Evolutionary conservation across 2,329 filamentous ascomycete genomes (phyloP), one percentile per base, ranked within the genome.

Genomic region (Cladosporium oxysporum): DNA sequence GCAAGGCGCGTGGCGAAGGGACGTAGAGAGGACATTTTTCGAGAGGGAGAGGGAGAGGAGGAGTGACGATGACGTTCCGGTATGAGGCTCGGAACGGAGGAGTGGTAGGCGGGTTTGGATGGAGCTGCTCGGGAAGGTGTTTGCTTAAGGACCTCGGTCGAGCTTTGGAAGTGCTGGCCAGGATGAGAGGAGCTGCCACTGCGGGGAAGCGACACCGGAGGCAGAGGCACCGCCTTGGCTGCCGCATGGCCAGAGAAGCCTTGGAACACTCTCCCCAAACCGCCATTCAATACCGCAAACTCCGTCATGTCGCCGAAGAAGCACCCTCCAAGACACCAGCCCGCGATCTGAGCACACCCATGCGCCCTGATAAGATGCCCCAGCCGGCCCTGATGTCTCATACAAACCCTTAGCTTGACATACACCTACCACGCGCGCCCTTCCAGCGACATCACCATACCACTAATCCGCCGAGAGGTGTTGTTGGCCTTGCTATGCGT

Each of bases 11-110:
- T 58, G 63, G 61, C 66, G 41, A 68, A 66, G 52, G 66, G 67
- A 49, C 71, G 70, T 12, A 73, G 65, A 47, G 69, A 58, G 66
- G 71, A 71, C 71, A 73, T 73, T 64, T 50, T 67, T n/a, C 14
- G 33, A 49, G 44, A 37, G 33, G n/a, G n/a, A n/a, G 18, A 53
- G 29, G n/a, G n/a, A n/a, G 47, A 53, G 21, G 59, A 55, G 52
- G 59, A 55, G 47, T 62, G 59, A 62, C 59, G 59, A 31, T 62
- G 59, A 62, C 59, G 59, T 62, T n/a, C 44, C 59, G 44, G 44
- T 55, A 31, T 55, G 52, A 55, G 52, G 52, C 52, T 55, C 52
- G 52, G 52, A 55, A 29, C 52, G 52, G 26, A 31, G 28, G 52
- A 29, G 28, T 23, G 58, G 41, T 50, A 14, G 29, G 33, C 18